Percentiles rank a stretch among this genome's conserved stretches.
phyloP scores from a whole-genome alignment of 352 stramenopile species.

The Globisporangium uncinulatum region DNA sequence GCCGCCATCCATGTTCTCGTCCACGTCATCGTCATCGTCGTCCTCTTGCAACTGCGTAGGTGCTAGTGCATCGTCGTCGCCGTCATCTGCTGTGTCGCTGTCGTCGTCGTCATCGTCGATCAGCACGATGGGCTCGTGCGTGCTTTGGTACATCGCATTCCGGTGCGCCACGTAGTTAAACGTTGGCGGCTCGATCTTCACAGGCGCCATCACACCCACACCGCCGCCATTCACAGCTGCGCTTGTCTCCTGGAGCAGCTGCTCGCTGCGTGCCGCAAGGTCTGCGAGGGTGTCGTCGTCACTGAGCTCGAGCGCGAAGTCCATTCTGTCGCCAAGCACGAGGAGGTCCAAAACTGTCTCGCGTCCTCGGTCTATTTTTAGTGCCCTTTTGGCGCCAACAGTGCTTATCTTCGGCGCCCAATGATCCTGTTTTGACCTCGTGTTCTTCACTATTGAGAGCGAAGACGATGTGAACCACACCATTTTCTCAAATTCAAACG shows the following conservation, averaged over 20 bases:
- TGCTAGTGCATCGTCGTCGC: background rate
- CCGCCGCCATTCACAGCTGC: background rate
- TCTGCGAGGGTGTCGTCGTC: background rate
- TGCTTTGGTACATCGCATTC: background rate
- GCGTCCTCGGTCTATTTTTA: too few relatives aligned
- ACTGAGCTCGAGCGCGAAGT: background rate
- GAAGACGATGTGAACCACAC: background rate
- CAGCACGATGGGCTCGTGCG: conserved; percentile 6
- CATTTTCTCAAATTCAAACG: conserved; percentile 5
- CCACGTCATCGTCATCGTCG: conserved; percentile 18
- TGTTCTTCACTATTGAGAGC: background rate
- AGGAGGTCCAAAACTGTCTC: too few relatives aligned
- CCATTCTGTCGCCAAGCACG: background rate
- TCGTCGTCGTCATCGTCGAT: background rate
- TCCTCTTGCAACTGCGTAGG: background rate
- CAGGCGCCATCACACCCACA: background rate
- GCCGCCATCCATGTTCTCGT: conserved; percentile 8
- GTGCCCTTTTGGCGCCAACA: background rate
- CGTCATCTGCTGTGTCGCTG: conserved; percentile 6
- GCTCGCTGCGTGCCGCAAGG: background rate
- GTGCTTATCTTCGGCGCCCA: too few relatives aligned
- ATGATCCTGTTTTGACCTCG: background rate
- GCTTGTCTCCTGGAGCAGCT: background rate
- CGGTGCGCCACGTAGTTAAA: conserved; percentile 6
- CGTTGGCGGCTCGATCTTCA: background rate